These are phyloP conservation scores for Nicotiana undulata DNA, from an alignment of 257 asterid genomes.

Conservation along the genomic window DNA sequence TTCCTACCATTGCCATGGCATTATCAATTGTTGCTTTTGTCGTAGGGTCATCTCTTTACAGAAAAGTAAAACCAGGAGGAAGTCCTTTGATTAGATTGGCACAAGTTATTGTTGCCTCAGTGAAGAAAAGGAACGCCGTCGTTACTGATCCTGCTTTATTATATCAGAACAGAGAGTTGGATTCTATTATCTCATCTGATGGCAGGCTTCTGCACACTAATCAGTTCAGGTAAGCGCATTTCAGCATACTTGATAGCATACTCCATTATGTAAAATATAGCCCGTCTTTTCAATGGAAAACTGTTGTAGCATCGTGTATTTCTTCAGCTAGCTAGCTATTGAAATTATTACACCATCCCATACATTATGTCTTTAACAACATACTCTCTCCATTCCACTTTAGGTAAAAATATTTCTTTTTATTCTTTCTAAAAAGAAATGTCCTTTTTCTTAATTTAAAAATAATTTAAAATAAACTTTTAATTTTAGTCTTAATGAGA, in stretches of 20 bases:
- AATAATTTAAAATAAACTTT: no score
- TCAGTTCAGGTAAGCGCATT: slow-evolving; percentile 61
- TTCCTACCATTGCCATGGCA: slow-evolving; percentile 73
- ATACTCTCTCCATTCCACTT: no score
- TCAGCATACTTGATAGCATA: not conserved
- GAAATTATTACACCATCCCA: no score
- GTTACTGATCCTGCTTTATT: slow-evolving; percentile 23
- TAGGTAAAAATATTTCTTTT: no score
- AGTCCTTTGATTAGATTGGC: slow-evolving; percentile 64
- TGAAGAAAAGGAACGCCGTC: slow-evolving; percentile 35
- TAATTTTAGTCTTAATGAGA: no score
- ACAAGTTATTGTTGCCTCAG: slow-evolving; percentile 64
- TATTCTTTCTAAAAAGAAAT: no score
- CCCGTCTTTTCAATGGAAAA: no score
- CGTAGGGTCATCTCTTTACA: slow-evolving; percentile 49
- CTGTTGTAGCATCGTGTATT: no score
- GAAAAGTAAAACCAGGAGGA: slow-evolving; percentile 61
- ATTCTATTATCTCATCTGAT: slow-evolving; percentile 42
- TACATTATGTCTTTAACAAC: no score
- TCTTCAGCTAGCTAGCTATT: no score
- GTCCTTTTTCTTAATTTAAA: no score
- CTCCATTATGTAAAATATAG: no score
- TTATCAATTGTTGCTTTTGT: slow-evolving; percentile 45
- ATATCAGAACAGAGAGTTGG: slow-evolving; percentile 54
- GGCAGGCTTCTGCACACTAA: slow-evolving; percentile 69